Evolutionary conservation across 2,329 filamentous ascomycete genomes (phyloP).

Genomic region (Paecilomyces niveus): DNA sequence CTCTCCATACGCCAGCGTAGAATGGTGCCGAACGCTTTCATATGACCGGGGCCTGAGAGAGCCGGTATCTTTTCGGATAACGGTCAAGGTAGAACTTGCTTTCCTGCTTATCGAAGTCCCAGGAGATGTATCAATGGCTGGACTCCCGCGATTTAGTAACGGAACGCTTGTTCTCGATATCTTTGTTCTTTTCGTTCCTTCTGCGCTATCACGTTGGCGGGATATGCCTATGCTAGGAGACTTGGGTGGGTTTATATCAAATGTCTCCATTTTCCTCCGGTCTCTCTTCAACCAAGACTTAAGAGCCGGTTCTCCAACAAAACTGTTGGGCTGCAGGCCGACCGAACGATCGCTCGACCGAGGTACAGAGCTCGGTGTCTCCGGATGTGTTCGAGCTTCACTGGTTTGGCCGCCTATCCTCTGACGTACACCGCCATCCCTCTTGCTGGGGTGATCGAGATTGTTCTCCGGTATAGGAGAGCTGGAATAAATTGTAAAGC

Average conservation of each 20-base stretch:
- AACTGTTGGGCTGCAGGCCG: background rate
- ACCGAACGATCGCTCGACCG: background rate
- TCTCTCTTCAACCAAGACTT: constrained; percentile 24
- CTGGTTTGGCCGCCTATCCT: background rate
- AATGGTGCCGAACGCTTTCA: background rate
- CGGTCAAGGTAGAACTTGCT: background rate
- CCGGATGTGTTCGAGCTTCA: background rate
- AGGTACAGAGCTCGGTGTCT: background rate
- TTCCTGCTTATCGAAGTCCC: background rate
- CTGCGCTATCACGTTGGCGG: background rate
- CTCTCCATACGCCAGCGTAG: background rate
- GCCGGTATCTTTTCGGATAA: background rate
- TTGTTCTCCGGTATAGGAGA: background rate
- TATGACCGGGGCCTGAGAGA: background rate
- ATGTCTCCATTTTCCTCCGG: constrained; percentile 12
- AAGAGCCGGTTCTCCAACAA: background rate
- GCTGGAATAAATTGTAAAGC: background rate
- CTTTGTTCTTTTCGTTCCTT: background rate
- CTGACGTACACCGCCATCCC: background rate
- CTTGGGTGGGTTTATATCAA: constrained; percentile 13
- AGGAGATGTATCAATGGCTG: background rate
- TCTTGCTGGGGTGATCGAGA: background rate
- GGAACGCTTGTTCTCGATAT: background rate
- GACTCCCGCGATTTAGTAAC: background rate
- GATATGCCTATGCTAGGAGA: constrained; percentile 19